Conservation (phyloP, 2,329 filamentous ascomycete genomes). For the Aureobasidium sp. region DNA sequence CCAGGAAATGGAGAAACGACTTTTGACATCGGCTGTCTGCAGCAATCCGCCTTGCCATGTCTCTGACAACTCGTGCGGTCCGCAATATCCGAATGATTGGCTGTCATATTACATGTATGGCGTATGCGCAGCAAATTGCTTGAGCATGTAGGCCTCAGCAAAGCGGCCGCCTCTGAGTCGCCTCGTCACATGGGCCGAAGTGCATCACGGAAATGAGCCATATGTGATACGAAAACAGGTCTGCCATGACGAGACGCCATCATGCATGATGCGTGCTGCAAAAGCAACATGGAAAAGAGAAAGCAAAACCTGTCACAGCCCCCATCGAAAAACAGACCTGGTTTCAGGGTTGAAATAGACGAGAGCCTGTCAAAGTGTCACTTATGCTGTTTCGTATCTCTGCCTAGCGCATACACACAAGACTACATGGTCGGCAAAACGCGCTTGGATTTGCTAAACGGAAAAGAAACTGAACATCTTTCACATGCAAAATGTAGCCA, state of each 20-base stretch:
- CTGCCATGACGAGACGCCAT: constrained; percentile 5
- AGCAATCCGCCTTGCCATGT: background rate
- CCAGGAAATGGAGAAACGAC: background rate
- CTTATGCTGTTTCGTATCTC: background rate
- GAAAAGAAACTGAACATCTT: background rate
- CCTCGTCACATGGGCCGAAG: constrained; percentile 1
- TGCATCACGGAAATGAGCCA: background rate
- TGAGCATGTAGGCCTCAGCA: background rate
- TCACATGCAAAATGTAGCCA: constrained; percentile 7
- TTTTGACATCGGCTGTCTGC: constrained; percentile 7
- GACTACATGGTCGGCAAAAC: background rate
- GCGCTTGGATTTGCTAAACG: background rate
- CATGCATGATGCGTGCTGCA: background rate
- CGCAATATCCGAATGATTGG: constrained; percentile 7
- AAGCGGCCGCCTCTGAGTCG: background rate
- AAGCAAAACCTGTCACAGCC: background rate
- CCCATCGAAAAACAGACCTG: background rate
- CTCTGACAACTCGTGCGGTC: constrained; percentile 1
- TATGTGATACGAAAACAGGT: background rate
- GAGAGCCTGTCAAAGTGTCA: background rate
- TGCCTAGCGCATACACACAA: background rate
- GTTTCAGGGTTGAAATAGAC: background rate
- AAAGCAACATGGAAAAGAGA: background rate
- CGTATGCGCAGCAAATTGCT: background rate
- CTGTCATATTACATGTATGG: constrained; percentile 1